phyloP scores from a whole-genome alignment of 495 filamentous ascomycete species.

The Hyphodiscus hymeniophilus region DNA sequence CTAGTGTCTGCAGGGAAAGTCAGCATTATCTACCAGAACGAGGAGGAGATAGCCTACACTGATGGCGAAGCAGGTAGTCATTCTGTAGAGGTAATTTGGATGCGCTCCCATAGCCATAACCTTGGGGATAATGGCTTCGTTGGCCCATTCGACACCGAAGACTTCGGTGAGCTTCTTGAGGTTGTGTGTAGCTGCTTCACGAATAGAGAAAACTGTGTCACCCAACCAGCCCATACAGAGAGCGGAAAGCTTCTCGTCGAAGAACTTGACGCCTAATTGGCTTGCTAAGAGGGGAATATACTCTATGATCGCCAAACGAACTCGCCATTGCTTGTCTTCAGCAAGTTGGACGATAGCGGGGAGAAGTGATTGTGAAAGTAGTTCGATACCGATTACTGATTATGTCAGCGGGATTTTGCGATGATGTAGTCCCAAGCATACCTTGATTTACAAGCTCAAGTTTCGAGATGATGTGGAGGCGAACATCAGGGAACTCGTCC shows the following conservation, averaged over 20 bases:
- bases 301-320: conserved; percentile 95
- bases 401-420: conserved; percentile 9
- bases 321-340: conserved; percentile 99
- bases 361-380: conserved; percentile 90
- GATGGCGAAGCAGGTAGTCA: conserved; percentile 98
- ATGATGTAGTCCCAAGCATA: conserved; percentile 30
- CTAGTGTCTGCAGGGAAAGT: conserved; percentile 62
- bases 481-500: conserved; percentile 96
- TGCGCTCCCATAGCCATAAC: conserved; percentile 97
- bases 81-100: conserved; percentile 96
- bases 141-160: conserved; percentile 97
- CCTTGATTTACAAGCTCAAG: conserved; percentile 96
- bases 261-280: conserved; percentile 94
- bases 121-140: conserved; percentile 92
- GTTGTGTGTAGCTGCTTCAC: conserved; percentile 94
- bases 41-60: conserved; percentile 65
- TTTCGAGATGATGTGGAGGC: conserved; percentile 97
- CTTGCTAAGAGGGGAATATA: conserved; percentile 95
- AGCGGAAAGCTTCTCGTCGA: conserved; percentile 90
- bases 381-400: conserved; percentile 91
- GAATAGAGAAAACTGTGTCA: conserved; percentile 96
- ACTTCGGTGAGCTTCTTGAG: conserved; percentile 97
- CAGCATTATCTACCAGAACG: not conserved
- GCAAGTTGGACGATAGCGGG: conserved; percentile 97
- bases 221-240: conserved; percentile 99